Evolutionary conservation across 192 early-diverging fungal species (phyloP).

Genomic region (Powellomyces hirtus): DNA sequence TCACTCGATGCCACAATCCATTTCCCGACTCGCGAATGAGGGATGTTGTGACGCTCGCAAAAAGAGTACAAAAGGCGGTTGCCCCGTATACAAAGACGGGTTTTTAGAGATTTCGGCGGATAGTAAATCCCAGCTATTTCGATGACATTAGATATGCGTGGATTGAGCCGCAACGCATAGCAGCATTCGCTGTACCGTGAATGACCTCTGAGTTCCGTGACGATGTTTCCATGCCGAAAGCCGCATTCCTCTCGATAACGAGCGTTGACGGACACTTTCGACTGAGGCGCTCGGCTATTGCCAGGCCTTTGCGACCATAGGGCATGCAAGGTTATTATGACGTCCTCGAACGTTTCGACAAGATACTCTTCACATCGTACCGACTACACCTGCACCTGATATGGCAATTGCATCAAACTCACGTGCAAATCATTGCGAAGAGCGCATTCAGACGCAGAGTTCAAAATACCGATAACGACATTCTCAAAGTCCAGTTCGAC

Average conservation of each 20-base stretch:
- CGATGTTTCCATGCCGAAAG: slow-evolving; percentile 70
- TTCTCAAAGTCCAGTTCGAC: neutral
- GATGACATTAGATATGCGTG: neutral
- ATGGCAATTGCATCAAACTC: no score
- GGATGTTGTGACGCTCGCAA: slow-evolving; percentile 50
- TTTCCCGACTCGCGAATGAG: slow-evolving; percentile 62
- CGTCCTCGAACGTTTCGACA: no score
- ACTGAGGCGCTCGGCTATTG: slow-evolving; percentile 65
- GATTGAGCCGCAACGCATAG: neutral
- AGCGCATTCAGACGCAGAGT: no score
- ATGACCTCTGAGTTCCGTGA: slow-evolving; percentile 88
- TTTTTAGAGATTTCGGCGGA: slow-evolving; percentile 70
- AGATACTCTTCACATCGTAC: no score
- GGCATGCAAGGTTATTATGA: neutral
- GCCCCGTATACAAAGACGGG: slow-evolving; percentile 72
- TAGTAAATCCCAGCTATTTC: slow-evolving; percentile 87
- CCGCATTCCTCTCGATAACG: slow-evolving; percentile 66
- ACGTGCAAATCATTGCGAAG: no score
- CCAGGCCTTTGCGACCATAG: slow-evolving; percentile 60
- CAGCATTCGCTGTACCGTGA: slow-evolving; percentile 45
- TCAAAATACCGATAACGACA: neutral
- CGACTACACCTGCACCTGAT: no score
- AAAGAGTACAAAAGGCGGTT: slow-evolving; percentile 68
- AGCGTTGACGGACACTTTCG: slow-evolving; percentile 43
- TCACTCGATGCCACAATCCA: slow-evolving; percentile 71